phyloP scores from a whole-genome alignment of 305 asterid genomes.

The Fraxinus dipetala region DNA sequence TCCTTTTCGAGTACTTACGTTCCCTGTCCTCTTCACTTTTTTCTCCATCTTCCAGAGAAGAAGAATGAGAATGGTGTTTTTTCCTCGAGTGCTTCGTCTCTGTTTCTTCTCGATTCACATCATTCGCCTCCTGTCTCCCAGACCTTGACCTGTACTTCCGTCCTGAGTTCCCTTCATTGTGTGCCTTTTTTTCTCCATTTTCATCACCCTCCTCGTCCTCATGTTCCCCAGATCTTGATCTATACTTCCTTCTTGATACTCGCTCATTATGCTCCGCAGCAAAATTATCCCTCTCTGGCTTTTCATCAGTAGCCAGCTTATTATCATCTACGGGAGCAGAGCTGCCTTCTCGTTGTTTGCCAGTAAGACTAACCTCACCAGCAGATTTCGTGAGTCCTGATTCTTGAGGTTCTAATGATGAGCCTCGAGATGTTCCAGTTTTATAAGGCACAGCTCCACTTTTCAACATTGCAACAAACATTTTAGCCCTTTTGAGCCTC shows the following conservation, averaged over 20 bases:
- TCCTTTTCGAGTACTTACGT: constrained; percentile 31
- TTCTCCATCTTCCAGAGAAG: constrained; percentile 33
- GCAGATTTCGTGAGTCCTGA: constrained; percentile 35
- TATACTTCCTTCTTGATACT: constrained; percentile 55
- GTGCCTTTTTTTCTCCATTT: constrained; percentile 18
- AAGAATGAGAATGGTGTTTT: constrained; percentile 35
- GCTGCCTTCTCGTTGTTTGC: constrained; percentile 44
- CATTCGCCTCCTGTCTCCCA: constrained; percentile 22
- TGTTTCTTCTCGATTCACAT: constrained; percentile 20
- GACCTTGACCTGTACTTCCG: constrained; percentile 32
- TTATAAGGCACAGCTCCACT: constrained; percentile 49
- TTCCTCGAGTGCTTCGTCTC: constrained; percentile 25
- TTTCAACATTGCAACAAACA: constrained; percentile 80
- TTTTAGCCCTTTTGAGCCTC: constrained; percentile 80
- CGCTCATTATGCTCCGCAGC: constrained; percentile 46
- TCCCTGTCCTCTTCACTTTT: constrained; percentile 33
- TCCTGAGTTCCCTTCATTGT: constrained; percentile 22
- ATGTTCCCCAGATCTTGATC: constrained; percentile 49
- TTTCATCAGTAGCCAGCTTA: constrained; percentile 31
- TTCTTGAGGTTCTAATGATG: constrained; percentile 59
- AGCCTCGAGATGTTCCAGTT: constrained; percentile 45
- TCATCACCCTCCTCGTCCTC: constrained; percentile 36
- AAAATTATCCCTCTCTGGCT: constrained; percentile 26
- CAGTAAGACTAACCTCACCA: constrained; percentile 32
- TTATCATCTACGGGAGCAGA: constrained; percentile 34